phyloP scores from a whole-genome alignment of 2,329 filamentous ascomycete genomes.

The Alternaria sp. region DNA sequence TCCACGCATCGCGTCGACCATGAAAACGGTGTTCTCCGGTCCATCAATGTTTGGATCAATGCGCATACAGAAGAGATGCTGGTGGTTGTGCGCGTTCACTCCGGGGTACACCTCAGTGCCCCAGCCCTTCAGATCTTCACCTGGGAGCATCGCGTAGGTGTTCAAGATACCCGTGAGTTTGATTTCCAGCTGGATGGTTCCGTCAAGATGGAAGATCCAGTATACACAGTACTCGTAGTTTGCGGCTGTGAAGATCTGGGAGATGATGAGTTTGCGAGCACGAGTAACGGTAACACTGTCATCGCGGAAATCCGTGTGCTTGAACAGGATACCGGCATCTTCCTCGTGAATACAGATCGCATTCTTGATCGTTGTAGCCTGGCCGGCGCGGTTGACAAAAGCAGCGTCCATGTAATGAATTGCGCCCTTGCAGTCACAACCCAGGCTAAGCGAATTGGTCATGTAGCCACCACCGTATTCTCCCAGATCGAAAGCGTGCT shows the following conservation, averaged over 20 bases:
- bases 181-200: constrained; percentile 89
- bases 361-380: constrained; percentile 84
- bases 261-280: constrained; percentile 83
- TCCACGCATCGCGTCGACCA: constrained; percentile 75
- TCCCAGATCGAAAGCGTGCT: constrained; percentile 81
- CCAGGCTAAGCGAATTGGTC: constrained; percentile 77
- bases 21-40: constrained; percentile 81
- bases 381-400: constrained; percentile 79
- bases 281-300: constrained; percentile 86
- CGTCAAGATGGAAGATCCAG: constrained; percentile 93
- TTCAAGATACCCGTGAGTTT: constrained; percentile 90
- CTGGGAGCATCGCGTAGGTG: constrained; percentile 81
- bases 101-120: constrained; percentile 90
- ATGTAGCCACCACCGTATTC: constrained; percentile 85
- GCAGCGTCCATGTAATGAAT: constrained; percentile 92
- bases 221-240: constrained; percentile 93
- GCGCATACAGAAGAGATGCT: constrained; percentile 91
- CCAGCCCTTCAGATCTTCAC: constrained; percentile 84
- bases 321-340: constrained; percentile 89
- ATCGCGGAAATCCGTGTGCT: constrained; percentile 92
- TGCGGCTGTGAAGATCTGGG: constrained; percentile 91
- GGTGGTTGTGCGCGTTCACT: constrained; percentile 94
- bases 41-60: constrained; percentile 89
- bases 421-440: constrained; percentile 86
- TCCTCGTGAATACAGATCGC: constrained; percentile 96